These are phyloP conservation scores for Suillus bovinus DNA, from an alignment of 768 basidiomycete species.

Conservation along the genomic window DNA sequence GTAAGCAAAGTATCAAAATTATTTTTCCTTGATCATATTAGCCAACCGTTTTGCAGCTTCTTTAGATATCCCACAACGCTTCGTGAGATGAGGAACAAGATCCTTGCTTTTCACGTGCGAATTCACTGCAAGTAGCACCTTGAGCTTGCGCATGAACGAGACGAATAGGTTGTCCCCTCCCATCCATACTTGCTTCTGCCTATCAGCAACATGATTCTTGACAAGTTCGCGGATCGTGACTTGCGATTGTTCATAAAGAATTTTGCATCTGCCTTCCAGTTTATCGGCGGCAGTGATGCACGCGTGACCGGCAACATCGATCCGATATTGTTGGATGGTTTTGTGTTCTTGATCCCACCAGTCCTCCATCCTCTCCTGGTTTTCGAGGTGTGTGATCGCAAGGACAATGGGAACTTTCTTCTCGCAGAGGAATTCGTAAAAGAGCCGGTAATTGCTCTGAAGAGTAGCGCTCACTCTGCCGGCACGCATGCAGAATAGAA, in stretches of 20 bases:
- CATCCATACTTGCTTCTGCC: slow-evolving; percentile 5
- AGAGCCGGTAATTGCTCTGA: slow-evolving; percentile 33
- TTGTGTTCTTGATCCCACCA: slow-evolving; percentile 17
- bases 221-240: neutral
- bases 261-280: slow-evolving; percentile 13
- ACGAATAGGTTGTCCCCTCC: neutral
- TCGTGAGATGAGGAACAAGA: neutral
- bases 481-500: slow-evolving; percentile 42
- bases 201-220: slow-evolving; percentile 27
- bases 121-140: neutral
- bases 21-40: neutral
- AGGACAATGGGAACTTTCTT: neutral
- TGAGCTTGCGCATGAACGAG: neutral
- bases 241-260: slow-evolving; percentile 13
- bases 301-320: slow-evolving; percentile 30
- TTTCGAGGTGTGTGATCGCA: slow-evolving; percentile 41
- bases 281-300: slow-evolving; percentile 29
- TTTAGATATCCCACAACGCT: neutral
- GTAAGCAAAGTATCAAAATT: neutral
- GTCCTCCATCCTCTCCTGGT: slow-evolving; percentile 34
- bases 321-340: slow-evolving; percentile 8
- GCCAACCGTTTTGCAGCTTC: neutral
- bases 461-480: slow-evolving; percentile 33
- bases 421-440: slow-evolving; percentile 22
- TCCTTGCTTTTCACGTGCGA: neutral